These are phyloP conservation scores for Sanghuangporus sanghuang DNA, from an alignment of 1,284 basidiomycete genomes.

Conservation along the genomic window DNA sequence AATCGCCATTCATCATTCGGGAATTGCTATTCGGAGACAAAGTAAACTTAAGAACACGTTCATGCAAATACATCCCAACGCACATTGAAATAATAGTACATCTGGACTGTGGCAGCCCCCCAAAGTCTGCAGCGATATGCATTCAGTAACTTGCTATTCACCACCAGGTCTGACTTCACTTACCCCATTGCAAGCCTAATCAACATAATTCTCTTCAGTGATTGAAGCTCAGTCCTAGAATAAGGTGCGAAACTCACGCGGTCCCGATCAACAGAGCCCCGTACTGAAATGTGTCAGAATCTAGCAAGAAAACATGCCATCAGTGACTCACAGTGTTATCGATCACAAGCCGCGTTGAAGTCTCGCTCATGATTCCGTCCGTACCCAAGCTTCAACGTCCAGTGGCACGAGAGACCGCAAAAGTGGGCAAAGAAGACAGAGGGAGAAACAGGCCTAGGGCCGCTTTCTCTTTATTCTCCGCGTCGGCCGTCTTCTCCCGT, in stretches of 20 bases:
- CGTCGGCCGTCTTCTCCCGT: background rate
- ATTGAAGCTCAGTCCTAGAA: no score
- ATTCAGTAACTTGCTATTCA: background rate
- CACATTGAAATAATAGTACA: slow-evolving; percentile 13
- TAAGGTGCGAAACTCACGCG: background rate
- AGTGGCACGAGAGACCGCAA: background rate
- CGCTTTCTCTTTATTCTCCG: background rate
- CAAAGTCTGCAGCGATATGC: slow-evolving; percentile 1
- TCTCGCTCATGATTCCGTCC: background rate
- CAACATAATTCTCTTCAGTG: background rate
- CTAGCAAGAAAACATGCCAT: background rate
- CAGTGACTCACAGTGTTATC: background rate
- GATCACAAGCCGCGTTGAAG: background rate
- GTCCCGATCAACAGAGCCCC: background rate
- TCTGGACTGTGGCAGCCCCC: slow-evolving; percentile 8
- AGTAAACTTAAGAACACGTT: background rate
- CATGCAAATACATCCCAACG: background rate
- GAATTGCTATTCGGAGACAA: background rate
- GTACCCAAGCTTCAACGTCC: background rate
- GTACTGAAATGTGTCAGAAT: background rate
- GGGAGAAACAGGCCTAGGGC: background rate
- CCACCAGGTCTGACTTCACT: background rate
- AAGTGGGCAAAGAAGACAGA: background rate
- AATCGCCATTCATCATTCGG: slow-evolving; percentile 7
- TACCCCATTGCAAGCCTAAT: background rate